Evolutionary conservation across 768 basidiomycete genomes (phyloP), one percentile per base, ranked within the genome.

Genomic region (Gelatoporia subvermispora): DNA sequence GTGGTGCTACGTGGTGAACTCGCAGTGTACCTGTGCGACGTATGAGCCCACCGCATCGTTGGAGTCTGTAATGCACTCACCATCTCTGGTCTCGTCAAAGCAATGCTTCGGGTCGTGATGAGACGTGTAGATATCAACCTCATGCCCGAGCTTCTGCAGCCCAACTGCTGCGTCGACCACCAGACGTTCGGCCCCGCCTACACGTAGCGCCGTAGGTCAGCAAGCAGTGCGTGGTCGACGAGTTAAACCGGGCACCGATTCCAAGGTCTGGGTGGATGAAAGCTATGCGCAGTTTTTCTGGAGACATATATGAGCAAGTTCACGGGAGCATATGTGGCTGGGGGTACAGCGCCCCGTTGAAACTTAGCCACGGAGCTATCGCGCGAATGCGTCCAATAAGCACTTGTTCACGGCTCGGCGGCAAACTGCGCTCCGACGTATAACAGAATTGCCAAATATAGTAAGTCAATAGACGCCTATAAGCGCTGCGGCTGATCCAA

Each of bases 221-320:
- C 10, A 34, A 13, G 9, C 35, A 20, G 41, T 25, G 22, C 8
- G 9, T n/a, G 23, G 13, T 36, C 18, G 25, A 40, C 4, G 23
- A 5, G 5, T 4, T 17, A 21, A 21, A 18, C 28, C 23, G 58
- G 65, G 38, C 56, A 93, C 93, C 94, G 43, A 97, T 93, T 49
- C 94, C 94, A 4, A 97, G 73, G 71, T 97, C 94, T 28, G 94
- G 94, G 62, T 97, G 94, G 47, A 96, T 74, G 67, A 96, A 92
- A 4, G 89, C 93, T 51, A 96, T 70, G 25, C 73, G 72, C 43
- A 83, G 49, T 34, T 55, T 59, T 20, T 44, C 22, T 2, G 43
- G 10, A 1, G 35, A 22, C 52, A 45, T 46, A 4, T n/a, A 31
- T 16, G 28, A 31, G n/a, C n/a, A 31, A 13, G 28, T 13, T 31